Evolutionary conservation across 2,329 filamentous ascomycete genomes (phyloP).

Genomic region (Plectosphaerella cucumerina): DNA sequence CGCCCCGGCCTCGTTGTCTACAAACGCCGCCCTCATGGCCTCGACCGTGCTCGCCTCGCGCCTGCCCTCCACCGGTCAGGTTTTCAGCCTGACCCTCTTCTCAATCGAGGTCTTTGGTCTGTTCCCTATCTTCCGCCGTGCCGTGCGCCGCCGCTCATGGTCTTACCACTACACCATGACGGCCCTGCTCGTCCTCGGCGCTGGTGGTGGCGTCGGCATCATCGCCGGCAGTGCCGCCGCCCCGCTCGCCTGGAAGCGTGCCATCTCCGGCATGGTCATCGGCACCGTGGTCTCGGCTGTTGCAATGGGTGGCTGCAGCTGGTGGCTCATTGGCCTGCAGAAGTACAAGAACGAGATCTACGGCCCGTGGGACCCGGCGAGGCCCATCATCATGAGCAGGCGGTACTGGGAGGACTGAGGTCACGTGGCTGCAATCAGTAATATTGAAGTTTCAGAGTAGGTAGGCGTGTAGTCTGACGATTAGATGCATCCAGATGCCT

Average conservation of each 20-base stretch:
- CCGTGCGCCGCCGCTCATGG: conserved; percentile 79
- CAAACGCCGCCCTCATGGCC: conserved; percentile 95
- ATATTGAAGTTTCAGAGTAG: background rate
- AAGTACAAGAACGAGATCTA: conserved; percentile 99
- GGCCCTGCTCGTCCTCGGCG: conserved; percentile 69
- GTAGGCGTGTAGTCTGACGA: background rate
- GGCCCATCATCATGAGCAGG: conserved; percentile 76
- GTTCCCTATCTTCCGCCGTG: conserved; percentile 94
- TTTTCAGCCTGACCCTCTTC: conserved; percentile 93
- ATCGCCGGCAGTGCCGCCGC: conserved; percentile 43
- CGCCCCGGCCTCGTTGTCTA: conserved; percentile 70
- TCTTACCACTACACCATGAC: conserved; percentile 76
- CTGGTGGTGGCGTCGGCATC: conserved; percentile 72
- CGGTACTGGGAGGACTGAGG: conserved; percentile 44
- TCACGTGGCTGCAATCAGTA: background rate
- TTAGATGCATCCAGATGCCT: background rate
- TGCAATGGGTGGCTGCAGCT: conserved; percentile 89
- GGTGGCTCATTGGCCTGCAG: conserved; percentile 96
- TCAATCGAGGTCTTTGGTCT: conserved; percentile 96
- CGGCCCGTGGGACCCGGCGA: conserved; percentile 94
- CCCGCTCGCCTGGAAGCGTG: conserved; percentile 42
- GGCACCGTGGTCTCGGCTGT: conserved; percentile 71
- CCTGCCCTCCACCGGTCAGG: conserved; percentile 83
- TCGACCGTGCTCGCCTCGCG: conserved; percentile 90
- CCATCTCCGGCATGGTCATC: conserved; percentile 68